Conservation (phyloP, 2,329 filamentous ascomycete species). For the Diaporthe capsici region DNA sequence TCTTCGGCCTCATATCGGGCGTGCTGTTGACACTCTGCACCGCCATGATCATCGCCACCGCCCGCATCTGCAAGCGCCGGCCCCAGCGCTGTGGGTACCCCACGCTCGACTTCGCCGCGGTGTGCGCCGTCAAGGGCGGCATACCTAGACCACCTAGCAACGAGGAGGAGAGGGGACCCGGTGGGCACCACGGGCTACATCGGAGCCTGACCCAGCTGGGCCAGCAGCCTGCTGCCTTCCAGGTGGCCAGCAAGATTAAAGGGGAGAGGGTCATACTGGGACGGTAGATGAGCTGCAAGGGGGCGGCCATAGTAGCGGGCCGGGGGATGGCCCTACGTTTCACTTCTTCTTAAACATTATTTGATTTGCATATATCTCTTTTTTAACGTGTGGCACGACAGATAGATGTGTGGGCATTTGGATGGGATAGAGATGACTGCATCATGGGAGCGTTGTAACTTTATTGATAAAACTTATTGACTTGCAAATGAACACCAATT, state of each 20-base stretch:
- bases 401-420: background rate
- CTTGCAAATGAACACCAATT: background rate
- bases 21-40: constrained; percentile 18
- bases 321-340: background rate
- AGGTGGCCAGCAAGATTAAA: constrained; percentile 37
- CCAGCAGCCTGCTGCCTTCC: constrained; percentile 24
- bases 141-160: constrained; percentile 4
- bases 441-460: constrained; percentile 21
- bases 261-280: constrained; percentile 31
- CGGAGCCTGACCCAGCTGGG: constrained; percentile 34
- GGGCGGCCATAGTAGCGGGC: background rate
- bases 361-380: constrained; percentile 7
- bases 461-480: background rate
- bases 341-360: background rate
- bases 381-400: background rate
- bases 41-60: constrained; percentile 20
- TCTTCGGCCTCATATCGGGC: constrained; percentile 30
- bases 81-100: constrained; percentile 35
- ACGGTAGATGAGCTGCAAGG: background rate
- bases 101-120: constrained; percentile 33
- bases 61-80: constrained; percentile 17
- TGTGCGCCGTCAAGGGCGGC: constrained; percentile 29
- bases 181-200: constrained; percentile 1
- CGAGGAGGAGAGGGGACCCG: background rate
- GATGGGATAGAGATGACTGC: background rate